Evolutionary conservation across 2,329 filamentous ascomycete genomes (phyloP).

Genomic region (Ploettnerulaceae sp.): DNA sequence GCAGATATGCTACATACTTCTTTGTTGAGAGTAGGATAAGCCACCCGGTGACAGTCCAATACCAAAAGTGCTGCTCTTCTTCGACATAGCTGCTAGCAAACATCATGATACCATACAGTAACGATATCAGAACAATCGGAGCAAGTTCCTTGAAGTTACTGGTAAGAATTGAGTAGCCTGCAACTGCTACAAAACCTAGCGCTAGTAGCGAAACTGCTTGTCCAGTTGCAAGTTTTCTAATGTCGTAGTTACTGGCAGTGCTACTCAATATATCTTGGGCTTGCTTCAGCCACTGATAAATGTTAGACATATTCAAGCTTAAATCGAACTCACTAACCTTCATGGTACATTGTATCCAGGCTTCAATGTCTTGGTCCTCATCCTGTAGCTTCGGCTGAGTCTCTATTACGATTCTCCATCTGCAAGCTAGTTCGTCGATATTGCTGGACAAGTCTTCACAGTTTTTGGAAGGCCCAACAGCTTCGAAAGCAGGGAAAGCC

Average conservation of each 20-base stretch:
- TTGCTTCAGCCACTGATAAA: constrained; percentile 38
- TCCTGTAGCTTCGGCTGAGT: constrained; percentile 16
- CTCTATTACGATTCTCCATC: constrained; percentile 51
- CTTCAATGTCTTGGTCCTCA: constrained; percentile 33
- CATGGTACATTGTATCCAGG: constrained; percentile 42
- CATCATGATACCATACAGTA: constrained; percentile 81
- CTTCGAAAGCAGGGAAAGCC: constrained; percentile 56
- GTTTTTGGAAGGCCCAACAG: constrained; percentile 24
- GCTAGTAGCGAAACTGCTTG: constrained; percentile 37
- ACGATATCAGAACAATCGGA: constrained; percentile 47
- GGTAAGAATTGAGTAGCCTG: constrained; percentile 39
- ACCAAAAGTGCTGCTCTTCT: constrained; percentile 99
- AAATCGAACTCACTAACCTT: constrained; percentile 33
- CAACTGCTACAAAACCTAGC: constrained; percentile 36
- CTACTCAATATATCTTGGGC: constrained; percentile 74
- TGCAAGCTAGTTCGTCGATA: constrained; percentile 60
- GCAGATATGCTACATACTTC: constrained; percentile 26
- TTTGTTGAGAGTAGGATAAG: constrained; percentile 49
- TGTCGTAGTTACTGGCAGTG: constrained; percentile 88
- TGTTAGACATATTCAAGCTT: constrained; percentile 17
- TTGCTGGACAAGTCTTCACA: constrained; percentile 22
- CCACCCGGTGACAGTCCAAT: constrained; percentile 78
- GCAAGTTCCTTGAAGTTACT: constrained; percentile 32
- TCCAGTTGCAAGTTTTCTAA: constrained; percentile 53
- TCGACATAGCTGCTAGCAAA: constrained; percentile 97